Base-by-base conservation (phyloP, 306 rosid species). In the Begonia peltatifolia region DNA sequence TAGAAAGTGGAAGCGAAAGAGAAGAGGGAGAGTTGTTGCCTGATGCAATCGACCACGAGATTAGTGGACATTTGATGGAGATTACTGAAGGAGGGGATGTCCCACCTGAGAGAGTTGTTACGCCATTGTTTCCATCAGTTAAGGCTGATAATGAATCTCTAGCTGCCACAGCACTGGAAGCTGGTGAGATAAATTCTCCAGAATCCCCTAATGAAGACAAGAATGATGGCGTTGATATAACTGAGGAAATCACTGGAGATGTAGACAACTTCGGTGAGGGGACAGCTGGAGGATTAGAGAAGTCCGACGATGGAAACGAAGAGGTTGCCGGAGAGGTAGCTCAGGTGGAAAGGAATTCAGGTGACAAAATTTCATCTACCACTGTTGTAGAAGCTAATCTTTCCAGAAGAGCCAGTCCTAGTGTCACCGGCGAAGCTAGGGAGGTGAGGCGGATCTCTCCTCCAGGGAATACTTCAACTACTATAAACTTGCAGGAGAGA, bases 1-100 rank as follows among this genome's bases (percentile, higher is more conserved):
- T 68, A 52, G 88, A 76, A 44, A 44, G 20, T 17, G 71, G 67
- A 60, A 47, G 65, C 50, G 95, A 90, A 47, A 69, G 77, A 77
- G 99, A 90, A 67, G 99, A 90, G 74, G 99, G 99, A 47, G 99
- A 90, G 55, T 18, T 87, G 52, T 56, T 62, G 23, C 84, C 87
- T 50, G 97, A 84, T 35, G 62, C 68, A 47, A 65, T 64, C 25
- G 95, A 80, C 55, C 67, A 59, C 22, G 99, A 83, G 47, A 86
- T 80, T 43, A 66, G 68, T 23, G 77, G 65, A 64, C 84, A 73
- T 55, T 50, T 38, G 38, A 30, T 30, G 11, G 89, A 70, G 49
- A 67, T 63, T 61, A 66, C 76, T 25, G 92, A 83, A 55, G 49
- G 64, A 47, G 76, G 68, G 38, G 97, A 85, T 60, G 82, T 62